Evolutionary conservation across 1,139 yeast species (phyloP).

Genomic region (Debaryomyces psychrophilus): DNA sequence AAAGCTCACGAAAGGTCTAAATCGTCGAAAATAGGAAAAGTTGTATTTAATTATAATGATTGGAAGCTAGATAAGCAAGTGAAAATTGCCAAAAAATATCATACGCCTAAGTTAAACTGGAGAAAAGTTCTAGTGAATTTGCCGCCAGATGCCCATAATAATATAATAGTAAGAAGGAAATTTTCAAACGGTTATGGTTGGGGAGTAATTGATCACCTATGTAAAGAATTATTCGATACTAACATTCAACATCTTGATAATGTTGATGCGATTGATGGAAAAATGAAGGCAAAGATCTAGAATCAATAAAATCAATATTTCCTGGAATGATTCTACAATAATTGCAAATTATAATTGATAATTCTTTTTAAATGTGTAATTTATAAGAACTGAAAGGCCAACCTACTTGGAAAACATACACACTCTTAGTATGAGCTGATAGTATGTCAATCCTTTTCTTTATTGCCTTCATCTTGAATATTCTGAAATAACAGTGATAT

Average conservation of each 20-base stretch:
- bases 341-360: background rate
- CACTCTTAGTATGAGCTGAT: slow-evolving; percentile 22
- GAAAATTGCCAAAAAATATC: slow-evolving; percentile 85
- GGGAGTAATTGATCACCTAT: slow-evolving; percentile 71
- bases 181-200: slow-evolving; percentile 96
- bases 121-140: slow-evolving; percentile 84
- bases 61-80: slow-evolving; percentile 62
- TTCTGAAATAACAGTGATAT: background rate
- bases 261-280: slow-evolving; percentile 2
- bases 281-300: slow-evolving; percentile 9
- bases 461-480: background rate
- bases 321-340: background rate
- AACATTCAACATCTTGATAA: slow-evolving; percentile 5
- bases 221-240: slow-evolving; percentile 20
- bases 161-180: slow-evolving; percentile 83
- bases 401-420: background rate
- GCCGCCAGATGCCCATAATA: slow-evolving; percentile 95
- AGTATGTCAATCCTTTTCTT: slow-evolving; percentile 18
- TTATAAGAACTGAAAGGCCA: slow-evolving; percentile 38
- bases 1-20: slow-evolving; percentile 5
- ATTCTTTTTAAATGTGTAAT: slow-evolving; percentile 20
- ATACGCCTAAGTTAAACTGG: slow-evolving; percentile 73
- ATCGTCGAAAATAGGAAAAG: slow-evolving; percentile 1
- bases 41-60: slow-evolving; percentile 23
- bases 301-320: background rate